phyloP scores from a whole-genome alignment of 179 eudicot genomes.

The Drosera spatulata region DNA sequence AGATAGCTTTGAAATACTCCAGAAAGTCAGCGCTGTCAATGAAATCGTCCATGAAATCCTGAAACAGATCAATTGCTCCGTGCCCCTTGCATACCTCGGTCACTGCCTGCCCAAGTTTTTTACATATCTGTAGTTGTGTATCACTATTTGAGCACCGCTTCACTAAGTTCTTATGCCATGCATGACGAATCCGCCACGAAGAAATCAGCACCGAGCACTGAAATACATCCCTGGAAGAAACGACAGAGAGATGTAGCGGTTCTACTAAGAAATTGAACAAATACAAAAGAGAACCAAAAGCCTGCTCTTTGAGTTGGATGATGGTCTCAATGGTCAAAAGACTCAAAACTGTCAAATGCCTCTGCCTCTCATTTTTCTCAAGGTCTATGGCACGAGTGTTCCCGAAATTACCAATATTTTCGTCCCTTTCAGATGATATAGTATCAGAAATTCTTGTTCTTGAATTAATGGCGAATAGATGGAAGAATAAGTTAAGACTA shows the following conservation, averaged over 20 bases:
- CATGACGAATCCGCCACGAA: constrained; percentile 90
- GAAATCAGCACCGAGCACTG: constrained; percentile 84
- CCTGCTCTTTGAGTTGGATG: not conserved
- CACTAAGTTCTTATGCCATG: constrained; percentile 85
- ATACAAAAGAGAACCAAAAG: not conserved
- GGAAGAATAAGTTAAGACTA: no score
- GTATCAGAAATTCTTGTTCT: no score
- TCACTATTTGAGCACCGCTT: constrained; percentile 55
- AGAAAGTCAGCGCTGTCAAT: constrained; percentile 46
- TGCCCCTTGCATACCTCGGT: constrained; percentile 41
- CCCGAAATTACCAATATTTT: no score
- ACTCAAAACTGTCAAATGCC: no score
- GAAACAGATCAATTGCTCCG: constrained; percentile 37
- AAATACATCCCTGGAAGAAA: constrained; percentile 84
- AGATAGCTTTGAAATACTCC: constrained; percentile 82
- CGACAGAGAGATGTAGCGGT: constrained; percentile 4
- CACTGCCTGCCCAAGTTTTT: constrained; percentile 49
- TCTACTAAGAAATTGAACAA: constrained; percentile 1
- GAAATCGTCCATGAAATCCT: constrained; percentile 53
- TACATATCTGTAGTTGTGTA: constrained; percentile 43
- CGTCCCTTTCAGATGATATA: no score
- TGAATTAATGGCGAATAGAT: no score
- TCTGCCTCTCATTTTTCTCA: no score
- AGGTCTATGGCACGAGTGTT: no score
- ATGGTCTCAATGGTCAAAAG: no score